A percentile compares a stretch with the other conserved stretches of the same genome.
phyloP scores from a whole-genome alignment of 768 basidiomycete species.

The Calocybe indica region DNA sequence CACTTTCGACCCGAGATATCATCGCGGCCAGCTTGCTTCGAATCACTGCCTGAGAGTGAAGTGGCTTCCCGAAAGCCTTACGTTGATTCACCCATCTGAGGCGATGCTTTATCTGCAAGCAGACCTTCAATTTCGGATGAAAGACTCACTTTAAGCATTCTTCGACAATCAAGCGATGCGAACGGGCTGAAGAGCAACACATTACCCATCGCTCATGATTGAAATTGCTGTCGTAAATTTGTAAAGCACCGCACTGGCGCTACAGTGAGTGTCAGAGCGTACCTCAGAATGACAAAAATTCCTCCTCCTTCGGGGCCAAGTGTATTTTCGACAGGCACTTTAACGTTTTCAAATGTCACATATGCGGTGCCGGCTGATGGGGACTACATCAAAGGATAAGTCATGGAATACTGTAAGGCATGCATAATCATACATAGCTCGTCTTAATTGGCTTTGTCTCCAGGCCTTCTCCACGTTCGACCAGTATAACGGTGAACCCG shows the following conservation, averaged over 20 bases:
- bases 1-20: conserved; percentile 57
- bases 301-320: conserved; percentile 78
- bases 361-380: conserved; percentile 78
- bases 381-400: conserved; percentile 32
- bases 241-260: not conserved
- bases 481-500: conserved; percentile 80
- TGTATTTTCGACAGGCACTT: conserved; percentile 80
- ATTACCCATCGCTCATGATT: conserved; percentile 96
- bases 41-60: conserved; percentile 82
- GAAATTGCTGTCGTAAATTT: conserved; percentile 56
- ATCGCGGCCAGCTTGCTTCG: conserved; percentile 84
- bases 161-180: conserved; percentile 54
- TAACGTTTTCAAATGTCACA: conserved; percentile 73
- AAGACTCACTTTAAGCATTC: conserved; percentile 44
- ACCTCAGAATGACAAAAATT: conserved; percentile 45
- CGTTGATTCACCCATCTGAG: conserved; percentile 79
- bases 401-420: not conserved
- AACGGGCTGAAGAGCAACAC: conserved; percentile 65
- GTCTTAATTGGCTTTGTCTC: conserved; percentile 87
- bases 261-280: conserved; percentile 2
- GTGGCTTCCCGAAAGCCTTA: conserved; percentile 85
- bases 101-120: not conserved
- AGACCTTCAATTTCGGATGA: conserved; percentile 1
- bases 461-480: conserved; percentile 77
- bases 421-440: conserved; percentile 28